Conservation (phyloP, 2,329 filamentous ascomycete genomes). For the Pseudocercospora crystallina region DNA sequence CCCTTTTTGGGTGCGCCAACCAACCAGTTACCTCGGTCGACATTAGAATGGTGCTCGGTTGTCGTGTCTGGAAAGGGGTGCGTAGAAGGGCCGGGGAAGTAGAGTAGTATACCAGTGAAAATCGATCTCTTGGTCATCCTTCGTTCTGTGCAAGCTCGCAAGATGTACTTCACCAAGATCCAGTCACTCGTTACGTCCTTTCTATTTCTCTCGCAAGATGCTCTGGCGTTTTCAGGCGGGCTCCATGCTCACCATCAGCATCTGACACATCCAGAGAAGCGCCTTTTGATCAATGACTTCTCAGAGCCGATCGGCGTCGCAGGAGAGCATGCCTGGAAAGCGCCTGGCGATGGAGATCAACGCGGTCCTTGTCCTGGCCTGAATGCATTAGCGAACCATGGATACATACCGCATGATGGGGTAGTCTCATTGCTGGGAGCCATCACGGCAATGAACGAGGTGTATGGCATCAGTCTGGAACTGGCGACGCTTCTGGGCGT, state of each 20-base stretch:
- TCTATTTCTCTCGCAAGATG: too few species aligned
- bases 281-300: constrained; percentile 4
- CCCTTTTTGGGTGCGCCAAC: too few species aligned
- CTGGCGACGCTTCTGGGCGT: constrained; percentile 31
- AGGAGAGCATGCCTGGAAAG: constrained; percentile 9
- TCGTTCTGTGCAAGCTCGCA: too few species aligned
- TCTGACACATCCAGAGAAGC: constrained; percentile 8
- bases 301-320: neutral
- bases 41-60: too few species aligned
- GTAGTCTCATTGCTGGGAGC: constrained; percentile 22
- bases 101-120: constrained; percentile 15
- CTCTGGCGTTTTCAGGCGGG: too few species aligned
- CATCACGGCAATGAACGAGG: constrained; percentile 19
- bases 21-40: too few species aligned
- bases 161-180: too few species aligned
- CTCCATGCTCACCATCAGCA: constrained; percentile 8
- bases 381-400: constrained; percentile 23
- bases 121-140: constrained; percentile 14
- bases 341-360: constrained; percentile 16
- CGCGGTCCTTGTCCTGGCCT: constrained; percentile 18
- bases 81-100: neutral
- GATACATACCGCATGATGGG: constrained; percentile 21
- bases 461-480: constrained; percentile 33
- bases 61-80: too few species aligned
- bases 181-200: too few species aligned